Base-by-base conservation (phyloP, 306 rosid species). In the Crataegus laevigata region DNA sequence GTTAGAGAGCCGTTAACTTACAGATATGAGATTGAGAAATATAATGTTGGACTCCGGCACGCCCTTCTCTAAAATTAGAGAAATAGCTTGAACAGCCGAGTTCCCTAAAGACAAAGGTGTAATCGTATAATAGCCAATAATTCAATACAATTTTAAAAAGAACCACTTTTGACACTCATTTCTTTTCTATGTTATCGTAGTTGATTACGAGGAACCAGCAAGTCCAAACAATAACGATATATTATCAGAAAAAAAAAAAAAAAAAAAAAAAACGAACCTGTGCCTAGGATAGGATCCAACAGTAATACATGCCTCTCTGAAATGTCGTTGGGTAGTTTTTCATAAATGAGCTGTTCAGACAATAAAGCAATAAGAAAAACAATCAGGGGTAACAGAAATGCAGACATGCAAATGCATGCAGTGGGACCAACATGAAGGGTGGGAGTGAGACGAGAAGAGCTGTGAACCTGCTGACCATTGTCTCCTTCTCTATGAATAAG, bases 401-500 rank as follows among this genome's bases (percentile, higher is more conserved):
- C 5, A n/a, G 24, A 24, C 68, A 81, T 11, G 66, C 0, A 22
- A 75, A 50, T 73, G 25, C 6, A 21, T 72, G 25, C 19, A 17
- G 38, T 36, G 17, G 28, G 19, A 28, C n/a, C 68, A 43, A 64
- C n/a, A n/a, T 3, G 21, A 6, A 0, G 69, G 19, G 1, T 8
- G 24, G 15, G 70, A 63, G 8, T 22, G 43, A 52, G 24, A 13
- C 15, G 62, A 69, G 55, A 47, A 72, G 76, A 81, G 71, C 67
- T 71, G 84, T 88, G 62, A 75, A 96, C 99, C 92, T 96, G 97
- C 82, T 90, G 96, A 66, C 99, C 98, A n/a, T 96, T 92, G 83
- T 90, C 99, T 61, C 99, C 99, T 88, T 92, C 99, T 82, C 99
- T 89, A 78, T 96, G 99, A 83, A 96, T 96, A 80, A 96, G 98